These are phyloP conservation scores for slime mould (Dictyostelium discoideum) DNA, from an alignment of 78 protist genomes.

Conservation along the genomic window dicty_2.7 NC_007089.4:4860501-4861000, in stretches of 20 bases:
- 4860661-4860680: not conserved
- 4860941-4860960: not conserved
- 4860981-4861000: not conserved
- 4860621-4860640: not conserved
- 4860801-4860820: not conserved
- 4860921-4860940: not conserved
- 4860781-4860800: not conserved
- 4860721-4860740: not conserved
- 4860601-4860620: not conserved
- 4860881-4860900: not conserved
- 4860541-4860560: not conserved
- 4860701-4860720: not conserved
- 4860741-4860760: not conserved
- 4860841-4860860: not conserved
- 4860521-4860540: not conserved
- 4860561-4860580: not conserved
- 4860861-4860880: not conserved
- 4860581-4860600: not conserved
- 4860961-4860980: not conserved
- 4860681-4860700: not conserved
- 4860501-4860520: not conserved
- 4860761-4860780: not conserved
- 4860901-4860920: not conserved
- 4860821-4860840: not conserved
- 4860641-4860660: not conserved